Conservation (phyloP, 805 yeast genomes). For the Torulaspora microellipsoides region DNA sequence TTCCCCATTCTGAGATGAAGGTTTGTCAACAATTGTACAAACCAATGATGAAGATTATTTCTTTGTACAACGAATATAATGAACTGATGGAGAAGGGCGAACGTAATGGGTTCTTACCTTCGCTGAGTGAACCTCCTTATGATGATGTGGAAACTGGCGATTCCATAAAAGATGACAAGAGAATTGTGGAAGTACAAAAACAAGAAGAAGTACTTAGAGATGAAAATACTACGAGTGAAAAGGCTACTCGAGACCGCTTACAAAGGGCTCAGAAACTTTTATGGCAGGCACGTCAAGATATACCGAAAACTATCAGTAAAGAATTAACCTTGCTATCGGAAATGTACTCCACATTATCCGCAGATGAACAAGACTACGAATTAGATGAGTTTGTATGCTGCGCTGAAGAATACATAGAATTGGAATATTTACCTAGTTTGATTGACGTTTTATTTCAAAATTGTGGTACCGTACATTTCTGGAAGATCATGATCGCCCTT, state of each 20-base stretch:
- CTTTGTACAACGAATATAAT: slow-evolving; percentile 34
- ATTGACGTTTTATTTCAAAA: slow-evolving; percentile 31
- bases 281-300: slow-evolving; percentile 35
- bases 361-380: slow-evolving; percentile 37
- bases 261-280: slow-evolving; percentile 31
- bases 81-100: slow-evolving; percentile 36
- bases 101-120: slow-evolving; percentile 32
- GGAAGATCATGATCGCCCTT: slow-evolving; percentile 35
- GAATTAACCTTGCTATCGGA: slow-evolving; percentile 34
- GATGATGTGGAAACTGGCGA: slow-evolving; percentile 1
- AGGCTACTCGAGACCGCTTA: slow-evolving; percentile 26
- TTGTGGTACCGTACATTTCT: slow-evolving; percentile 28
- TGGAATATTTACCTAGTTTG: slow-evolving; percentile 33
- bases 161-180: background rate
- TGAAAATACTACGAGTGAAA: slow-evolving; percentile 2
- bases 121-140: background rate
- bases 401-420: slow-evolving; percentile 36
- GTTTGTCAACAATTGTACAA: slow-evolving; percentile 36
- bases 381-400: slow-evolving; percentile 36
- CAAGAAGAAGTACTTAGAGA: background rate
- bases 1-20: slow-evolving; percentile 35
- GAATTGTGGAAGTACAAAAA: background rate
- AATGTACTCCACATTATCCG: slow-evolving; percentile 35
- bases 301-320: slow-evolving; percentile 35
- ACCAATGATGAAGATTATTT: slow-evolving; percentile 37